Percentiles rank a stretch among this genome's conserved stretches.
These are phyloP conservation scores for Calocybe gangraenosa DNA, from an alignment of 768 basidiomycete genomes.

Conservation along the genomic window DNA sequence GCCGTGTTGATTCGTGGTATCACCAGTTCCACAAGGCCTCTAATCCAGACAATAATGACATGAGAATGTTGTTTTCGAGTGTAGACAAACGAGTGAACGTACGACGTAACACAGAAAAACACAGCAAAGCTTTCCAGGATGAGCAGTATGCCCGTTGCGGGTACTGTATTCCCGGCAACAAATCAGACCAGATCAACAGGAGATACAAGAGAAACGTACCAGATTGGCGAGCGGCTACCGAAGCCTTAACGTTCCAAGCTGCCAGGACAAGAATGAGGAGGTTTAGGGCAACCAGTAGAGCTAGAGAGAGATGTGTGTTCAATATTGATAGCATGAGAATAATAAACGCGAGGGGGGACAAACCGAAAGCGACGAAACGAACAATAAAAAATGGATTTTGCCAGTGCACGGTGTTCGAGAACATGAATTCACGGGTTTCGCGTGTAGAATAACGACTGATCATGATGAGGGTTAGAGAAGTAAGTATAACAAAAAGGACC, in stretches of 20 bases:
- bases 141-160: conserved; percentile 45
- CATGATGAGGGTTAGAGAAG: conserved; percentile 6
- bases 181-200: not conserved
- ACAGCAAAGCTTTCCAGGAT: conserved; percentile 40
- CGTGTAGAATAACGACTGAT: no score
- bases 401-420: conserved; percentile 22
- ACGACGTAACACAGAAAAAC: conserved; percentile 32
- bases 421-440: conserved; percentile 4
- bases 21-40: conserved; percentile 35
- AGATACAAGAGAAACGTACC: conserved; percentile 23
- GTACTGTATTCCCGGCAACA: conserved; percentile 26
- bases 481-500: conserved; percentile 6
- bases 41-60: not conserved
- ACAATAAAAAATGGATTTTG: conserved; percentile 52
- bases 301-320: conserved; percentile 20
- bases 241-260: conserved; percentile 50
- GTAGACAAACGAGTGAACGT: conserved; percentile 14
- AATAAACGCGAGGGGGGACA: conserved; percentile 17
- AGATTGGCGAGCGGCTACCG: conserved; percentile 27
- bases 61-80: not conserved
- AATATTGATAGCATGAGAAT: not conserved
- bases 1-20: conserved; percentile 33
- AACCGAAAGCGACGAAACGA: conserved; percentile 57
- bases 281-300: conserved; percentile 47
- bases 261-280: conserved; percentile 52